phyloP scores from a whole-genome alignment of 371 early-diverging fungal genomes.

The Apophysomyces sp. region DNA sequence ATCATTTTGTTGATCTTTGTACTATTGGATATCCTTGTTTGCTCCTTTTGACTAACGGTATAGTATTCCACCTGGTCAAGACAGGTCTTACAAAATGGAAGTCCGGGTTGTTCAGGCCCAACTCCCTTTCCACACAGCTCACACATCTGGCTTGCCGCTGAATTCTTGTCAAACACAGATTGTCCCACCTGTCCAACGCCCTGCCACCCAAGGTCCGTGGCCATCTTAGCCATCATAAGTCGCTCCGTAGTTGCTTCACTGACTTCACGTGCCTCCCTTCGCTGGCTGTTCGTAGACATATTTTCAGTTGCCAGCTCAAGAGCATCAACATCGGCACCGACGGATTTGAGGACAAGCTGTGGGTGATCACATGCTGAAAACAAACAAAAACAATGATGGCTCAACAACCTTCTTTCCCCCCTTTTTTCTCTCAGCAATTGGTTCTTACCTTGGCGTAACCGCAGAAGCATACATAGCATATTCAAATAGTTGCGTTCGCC shows the following conservation, averaged over 20 bases:
- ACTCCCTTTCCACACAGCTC: constrained; percentile 39
- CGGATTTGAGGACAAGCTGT: constrained; percentile 67
- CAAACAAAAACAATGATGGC: constrained; percentile 1
- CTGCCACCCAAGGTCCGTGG: constrained; percentile 29
- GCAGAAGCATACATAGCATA: constrained; percentile 53
- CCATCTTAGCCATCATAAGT: constrained; percentile 26
- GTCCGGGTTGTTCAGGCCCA: not conserved
- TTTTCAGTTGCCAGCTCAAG: constrained; percentile 24
- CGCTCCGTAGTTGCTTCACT: constrained; percentile 18
- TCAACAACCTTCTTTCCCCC: not conserved
- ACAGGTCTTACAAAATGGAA: constrained; percentile 11
- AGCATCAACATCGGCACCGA: constrained; percentile 44
- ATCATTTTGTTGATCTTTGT: constrained; percentile 53
- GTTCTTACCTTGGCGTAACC: constrained; percentile 50
- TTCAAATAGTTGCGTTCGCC: constrained; percentile 56
- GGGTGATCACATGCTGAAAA: constrained; percentile 70
- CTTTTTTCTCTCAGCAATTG: not conserved
- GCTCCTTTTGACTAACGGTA: not conserved
- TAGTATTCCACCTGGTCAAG: constrained; percentile 9
- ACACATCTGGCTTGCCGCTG: constrained; percentile 13
- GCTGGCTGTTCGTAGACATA: not conserved
- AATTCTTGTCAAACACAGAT: constrained; percentile 16
- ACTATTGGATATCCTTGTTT: constrained; percentile 20
- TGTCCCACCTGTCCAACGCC: constrained; percentile 16
- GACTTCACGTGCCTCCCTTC: constrained; percentile 7